These are phyloP conservation scores for Rhodosporidiobolus sp. DNA, from an alignment of 768 basidiomycete genomes.

Conservation along the genomic window DNA sequence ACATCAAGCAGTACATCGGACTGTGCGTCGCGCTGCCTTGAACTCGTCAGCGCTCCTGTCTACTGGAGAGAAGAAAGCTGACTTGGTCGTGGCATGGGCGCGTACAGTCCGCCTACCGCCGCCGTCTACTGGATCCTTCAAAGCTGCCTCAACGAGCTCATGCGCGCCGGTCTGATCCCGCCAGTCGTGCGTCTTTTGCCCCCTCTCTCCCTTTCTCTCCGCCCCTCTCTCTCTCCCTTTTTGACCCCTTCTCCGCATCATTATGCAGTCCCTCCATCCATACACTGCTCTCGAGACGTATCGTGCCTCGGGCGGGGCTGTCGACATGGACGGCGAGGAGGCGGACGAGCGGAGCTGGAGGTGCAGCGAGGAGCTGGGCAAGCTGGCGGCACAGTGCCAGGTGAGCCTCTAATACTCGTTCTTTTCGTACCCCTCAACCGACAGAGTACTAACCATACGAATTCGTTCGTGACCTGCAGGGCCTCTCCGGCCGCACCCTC, in stretches of 20 bases:
- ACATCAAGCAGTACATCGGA: constrained; percentile 77
- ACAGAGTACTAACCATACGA: no score
- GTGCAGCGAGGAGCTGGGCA: constrained; percentile 24
- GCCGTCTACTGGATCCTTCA: constrained; percentile 91
- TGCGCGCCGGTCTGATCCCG: constrained; percentile 66
- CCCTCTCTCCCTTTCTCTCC: neutral
- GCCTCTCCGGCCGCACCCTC: constrained; percentile 88
- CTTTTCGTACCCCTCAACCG: neutral
- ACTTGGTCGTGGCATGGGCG: neutral
- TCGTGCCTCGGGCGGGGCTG: neutral
- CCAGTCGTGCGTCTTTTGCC: constrained; percentile 58
- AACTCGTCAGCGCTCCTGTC: no score
- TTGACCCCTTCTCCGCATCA: neutral
- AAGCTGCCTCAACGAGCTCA: constrained; percentile 75
- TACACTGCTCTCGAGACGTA: constrained; percentile 30
- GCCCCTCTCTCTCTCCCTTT: neutral
- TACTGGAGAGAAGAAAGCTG: no score
- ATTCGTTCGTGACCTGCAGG: constrained; percentile 51
- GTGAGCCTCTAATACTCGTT: constrained; percentile 54
- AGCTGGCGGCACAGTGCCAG: constrained; percentile 71
- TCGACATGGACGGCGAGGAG: neutral
- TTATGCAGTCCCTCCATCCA: constrained; percentile 25
- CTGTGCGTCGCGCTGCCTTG: constrained; percentile 9
- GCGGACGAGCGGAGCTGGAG: constrained; percentile 15
- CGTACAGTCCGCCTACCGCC: constrained; percentile 65